A percentile compares a stretch with the other conserved stretches of the same genome.
phyloP scores from a whole-genome alignment of 768 basidiomycete genomes.

The Hypholoma fasciculare region DNA sequence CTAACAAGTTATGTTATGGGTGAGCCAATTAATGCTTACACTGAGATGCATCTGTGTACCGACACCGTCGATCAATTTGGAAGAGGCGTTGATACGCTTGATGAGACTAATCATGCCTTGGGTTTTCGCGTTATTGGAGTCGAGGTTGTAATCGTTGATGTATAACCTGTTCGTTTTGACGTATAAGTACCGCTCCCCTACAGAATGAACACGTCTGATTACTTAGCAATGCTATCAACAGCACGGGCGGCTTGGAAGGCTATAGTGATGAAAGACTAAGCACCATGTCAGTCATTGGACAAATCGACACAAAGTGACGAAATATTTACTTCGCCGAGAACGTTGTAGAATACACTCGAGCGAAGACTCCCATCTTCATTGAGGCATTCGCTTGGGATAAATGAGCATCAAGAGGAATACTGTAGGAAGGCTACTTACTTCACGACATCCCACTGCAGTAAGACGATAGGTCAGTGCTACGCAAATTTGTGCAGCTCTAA shows the following conservation, averaged over 20 bases:
- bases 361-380: conserved; percentile 51
- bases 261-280: conserved; percentile 45
- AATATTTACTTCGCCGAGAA: conserved; percentile 41
- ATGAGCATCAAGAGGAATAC: too few species aligned
- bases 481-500: neutral
- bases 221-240: conserved; percentile 49
- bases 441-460: conserved; percentile 41
- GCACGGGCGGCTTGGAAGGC: conserved; percentile 52
- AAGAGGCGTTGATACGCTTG: conserved; percentile 38
- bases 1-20: too few species aligned
- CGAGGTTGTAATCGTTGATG: conserved; percentile 51
- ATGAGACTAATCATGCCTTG: conserved; percentile 42
- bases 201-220: conserved; percentile 1
- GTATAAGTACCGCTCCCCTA: too few species aligned
- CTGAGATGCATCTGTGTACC: conserved; percentile 47
- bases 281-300: neutral
- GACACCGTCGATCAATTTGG: conserved; percentile 47
- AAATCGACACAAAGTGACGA: neutral
- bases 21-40: conserved; percentile 17
- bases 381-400: conserved; percentile 40
- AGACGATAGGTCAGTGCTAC: neutral
- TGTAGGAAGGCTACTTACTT: conserved; percentile 28
- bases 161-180: conserved; percentile 22
- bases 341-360: conserved; percentile 46
- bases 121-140: conserved; percentile 47